Base-by-base conservation (phyloP, 768 basidiomycete species). In the Auricularia cornea region DNA sequence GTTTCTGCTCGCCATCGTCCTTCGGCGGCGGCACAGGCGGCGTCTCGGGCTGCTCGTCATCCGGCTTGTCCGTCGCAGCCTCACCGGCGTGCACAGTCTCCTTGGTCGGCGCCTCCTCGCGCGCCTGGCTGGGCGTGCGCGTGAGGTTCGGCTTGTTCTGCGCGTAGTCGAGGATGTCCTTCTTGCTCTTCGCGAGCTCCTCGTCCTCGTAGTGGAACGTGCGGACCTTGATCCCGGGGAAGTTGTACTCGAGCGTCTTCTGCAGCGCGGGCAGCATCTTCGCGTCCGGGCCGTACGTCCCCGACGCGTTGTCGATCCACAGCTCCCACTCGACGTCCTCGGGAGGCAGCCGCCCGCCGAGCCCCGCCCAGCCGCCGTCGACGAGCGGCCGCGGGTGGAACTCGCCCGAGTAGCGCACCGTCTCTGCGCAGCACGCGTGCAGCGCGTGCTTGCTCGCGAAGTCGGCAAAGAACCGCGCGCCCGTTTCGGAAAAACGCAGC, bases 371-470 rank as follows among this genome's bases (percentile, higher is more conserved):
- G 2, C 85, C 91, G 60, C 83, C 88, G 30, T 57, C 30, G 28
- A 57, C 26, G 54, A 57, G 26, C 26, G 85, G 88, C 26, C 90
- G 80, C 20, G 85, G 85, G 71, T 92, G 90, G 70, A 92, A 92
- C 75, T 92, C 90, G 28, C 90, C 90, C 56, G 82, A 80, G 69
- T 90, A 92, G 59, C 87, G 78, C 64, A 92, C 90, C 18, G 75
- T 72, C 65, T 80, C 78, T 18, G 80, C 79, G 70, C 89, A 90
- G 71, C 90, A 89, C 48, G 85, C 79, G 74, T 93, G 91, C 70
- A 94, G 79, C 3, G 90, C 92, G 70, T 94, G 92, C 74, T 94
- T 94, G 30, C 87, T 89, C 51, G 86, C 88, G 70, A 92, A 88
- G 73, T 92, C 89, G 65, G 92, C 89, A 68, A 91, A 90, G 75